Evolutionary conservation across 2,329 filamentous ascomycete genomes (phyloP), one percentile per base, ranked within the genome.

Genomic region (Colletotrichum orbiculare): DNA sequence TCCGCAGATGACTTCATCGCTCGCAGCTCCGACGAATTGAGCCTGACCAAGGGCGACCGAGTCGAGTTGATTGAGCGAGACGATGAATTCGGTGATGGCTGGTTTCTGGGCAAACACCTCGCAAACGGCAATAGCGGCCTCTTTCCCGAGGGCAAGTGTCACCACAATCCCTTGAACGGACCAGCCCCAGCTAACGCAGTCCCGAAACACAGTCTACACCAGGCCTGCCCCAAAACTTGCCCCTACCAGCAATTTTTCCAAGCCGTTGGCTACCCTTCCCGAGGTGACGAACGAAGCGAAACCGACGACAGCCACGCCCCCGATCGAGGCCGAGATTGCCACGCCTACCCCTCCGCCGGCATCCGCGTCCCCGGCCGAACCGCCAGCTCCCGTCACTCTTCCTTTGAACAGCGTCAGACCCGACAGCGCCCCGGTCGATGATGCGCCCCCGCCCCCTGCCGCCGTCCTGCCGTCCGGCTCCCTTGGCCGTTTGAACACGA

Each of bases 1-100:
- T 8, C 33, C 38, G 41, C 64, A 97, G 93, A 99, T 80, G 94
- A 97, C 79, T 98, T 99, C 77, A 83, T 89, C 71, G 94, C 95
- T 63, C 89, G 96, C 70, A 96, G 94, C 77, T 91, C 92, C 63
- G 96, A 99, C 79, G 96, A 99, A 83, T 85, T 99, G 74, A 96
- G 89, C 71, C 84, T 99, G 69, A 83, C 88, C 60, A 96, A 96
- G 74, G 94, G 92, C 71, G 92, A 96, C 73, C 88, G 91, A 68
- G 90, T 96, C 67, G 91, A 95, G 80, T 81, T 96, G 68, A 87
- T 95, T 69, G 92, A 96, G 79, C 87, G 92, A 72, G 92, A 96
- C 75, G 92, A 96, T 76, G 92, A 96, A 75, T 96, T 96, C 76
- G 91, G 91, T 67, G 92, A 96, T 77, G 92, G 93, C 58, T 94